These are phyloP conservation scores for Trametes cinnabarina DNA, from an alignment of 768 basidiomycete species.

Conservation along the genomic window DNA sequence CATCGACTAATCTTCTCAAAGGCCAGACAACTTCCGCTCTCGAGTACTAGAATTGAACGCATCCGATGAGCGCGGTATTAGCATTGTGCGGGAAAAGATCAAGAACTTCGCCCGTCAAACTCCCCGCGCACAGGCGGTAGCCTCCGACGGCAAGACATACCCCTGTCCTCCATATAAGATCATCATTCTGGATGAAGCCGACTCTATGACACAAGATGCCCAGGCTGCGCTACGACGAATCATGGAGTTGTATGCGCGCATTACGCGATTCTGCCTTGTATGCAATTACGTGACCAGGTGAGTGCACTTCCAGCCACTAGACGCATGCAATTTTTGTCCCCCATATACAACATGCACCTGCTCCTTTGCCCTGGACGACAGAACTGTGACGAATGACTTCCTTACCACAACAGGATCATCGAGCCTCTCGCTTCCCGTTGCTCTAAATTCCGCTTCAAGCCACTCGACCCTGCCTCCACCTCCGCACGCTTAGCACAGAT, in stretches of 20 bases:
- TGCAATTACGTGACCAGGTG: constrained; percentile 99
- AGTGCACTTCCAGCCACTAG: constrained; percentile 16
- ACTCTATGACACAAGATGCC: constrained; percentile 99
- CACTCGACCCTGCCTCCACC: constrained; percentile 79
- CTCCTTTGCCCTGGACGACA: too few species aligned
- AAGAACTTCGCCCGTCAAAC: constrained; percentile 96
- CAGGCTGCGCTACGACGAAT: constrained; percentile 96
- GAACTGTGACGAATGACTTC: background rate
- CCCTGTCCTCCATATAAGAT: constrained; percentile 99
- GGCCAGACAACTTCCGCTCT: constrained; percentile 90
- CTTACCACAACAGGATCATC: constrained; percentile 87
- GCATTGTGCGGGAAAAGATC: constrained; percentile 96
- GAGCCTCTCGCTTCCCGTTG: constrained; percentile 98
- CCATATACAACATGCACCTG: too few species aligned
- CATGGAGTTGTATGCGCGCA: constrained; percentile 98
- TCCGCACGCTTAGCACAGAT: constrained; percentile 75
- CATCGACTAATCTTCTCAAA: constrained; percentile 28
- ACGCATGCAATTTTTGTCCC: too few species aligned
- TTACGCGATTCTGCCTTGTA: constrained; percentile 96
- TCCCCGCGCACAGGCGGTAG: constrained; percentile 67
- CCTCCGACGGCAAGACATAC: constrained; percentile 81
- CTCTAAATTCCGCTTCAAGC: constrained; percentile 97
- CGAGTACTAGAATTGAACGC: constrained; percentile 97
- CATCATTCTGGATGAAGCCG: constrained; percentile 97
- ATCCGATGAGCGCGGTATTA: constrained; percentile 96